These are phyloP conservation scores for Candida hispaniensis DNA, from an alignment of 805 yeast genomes.

Conservation along the genomic window DNA sequence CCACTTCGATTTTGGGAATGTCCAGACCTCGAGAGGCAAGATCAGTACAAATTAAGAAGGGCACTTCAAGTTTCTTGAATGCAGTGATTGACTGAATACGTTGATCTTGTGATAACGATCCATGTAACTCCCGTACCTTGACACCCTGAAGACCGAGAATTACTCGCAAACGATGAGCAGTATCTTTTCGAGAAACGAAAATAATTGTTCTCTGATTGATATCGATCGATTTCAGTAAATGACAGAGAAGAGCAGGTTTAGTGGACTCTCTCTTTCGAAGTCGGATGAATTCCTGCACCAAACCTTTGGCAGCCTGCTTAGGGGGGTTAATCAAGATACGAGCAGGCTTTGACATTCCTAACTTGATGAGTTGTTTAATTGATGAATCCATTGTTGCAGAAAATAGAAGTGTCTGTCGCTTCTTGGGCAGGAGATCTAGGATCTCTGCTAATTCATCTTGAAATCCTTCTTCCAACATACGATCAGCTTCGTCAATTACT, in stretches of 20 bases:
- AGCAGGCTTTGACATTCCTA: constrained; percentile 83
- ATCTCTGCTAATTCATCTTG: constrained; percentile 90
- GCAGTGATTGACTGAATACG: constrained; percentile 75
- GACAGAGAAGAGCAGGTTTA: constrained; percentile 73
- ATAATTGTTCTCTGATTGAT: constrained; percentile 70
- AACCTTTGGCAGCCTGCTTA: constrained; percentile 81
- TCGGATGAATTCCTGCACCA: constrained; percentile 89
- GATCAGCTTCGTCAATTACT: constrained; percentile 95
- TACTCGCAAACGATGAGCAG: constrained; percentile 78
- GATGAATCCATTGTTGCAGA: constrained; percentile 98
- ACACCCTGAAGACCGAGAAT: constrained; percentile 70
- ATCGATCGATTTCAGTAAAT: constrained; percentile 58
- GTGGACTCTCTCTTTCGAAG: constrained; percentile 77
- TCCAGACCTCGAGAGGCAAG: constrained; percentile 98
- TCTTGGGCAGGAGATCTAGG: constrained; percentile 71
- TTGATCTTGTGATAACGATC: constrained; percentile 82
- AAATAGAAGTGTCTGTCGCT: constrained; percentile 86
- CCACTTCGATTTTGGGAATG: constrained; percentile 94
- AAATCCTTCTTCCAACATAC: constrained; percentile 99
- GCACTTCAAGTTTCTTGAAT: constrained; percentile 73
- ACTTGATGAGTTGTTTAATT: constrained; percentile 75
- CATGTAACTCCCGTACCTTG: constrained; percentile 67
- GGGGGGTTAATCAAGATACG: constrained; percentile 96
- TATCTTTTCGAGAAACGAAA: constrained; percentile 83
- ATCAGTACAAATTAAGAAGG: constrained; percentile 90